Evolutionary conservation across 164 flowering plant genomes (phyloP).

Genomic region (Tetrastigma voinierianum): DNA sequence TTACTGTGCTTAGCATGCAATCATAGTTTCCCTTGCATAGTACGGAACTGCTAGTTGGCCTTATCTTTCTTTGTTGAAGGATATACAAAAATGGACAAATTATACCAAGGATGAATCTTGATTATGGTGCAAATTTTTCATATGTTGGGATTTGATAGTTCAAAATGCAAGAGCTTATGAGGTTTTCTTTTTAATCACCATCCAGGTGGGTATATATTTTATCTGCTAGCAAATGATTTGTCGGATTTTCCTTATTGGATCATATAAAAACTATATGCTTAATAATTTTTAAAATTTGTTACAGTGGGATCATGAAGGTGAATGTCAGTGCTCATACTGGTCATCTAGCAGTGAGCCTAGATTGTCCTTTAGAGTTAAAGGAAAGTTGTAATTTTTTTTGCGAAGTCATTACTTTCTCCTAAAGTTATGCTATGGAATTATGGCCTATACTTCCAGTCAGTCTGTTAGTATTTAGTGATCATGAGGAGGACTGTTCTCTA

Average conservation of each 20-base stretch:
- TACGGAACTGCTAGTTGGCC: background rate
- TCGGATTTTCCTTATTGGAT: too few species aligned
- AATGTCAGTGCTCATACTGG: slow-evolving; percentile 99
- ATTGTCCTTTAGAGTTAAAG: background rate
- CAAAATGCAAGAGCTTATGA: slow-evolving; percentile 94
- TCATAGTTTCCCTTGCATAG: background rate
- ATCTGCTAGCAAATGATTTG: background rate
- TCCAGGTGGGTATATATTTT: slow-evolving; percentile 55
- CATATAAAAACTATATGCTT: too few species aligned
- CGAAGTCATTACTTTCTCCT: background rate
- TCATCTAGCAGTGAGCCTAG: slow-evolving; percentile 63
- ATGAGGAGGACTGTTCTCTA: background rate
- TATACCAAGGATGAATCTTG: slow-evolving; percentile 65
- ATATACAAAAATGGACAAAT: slow-evolving; percentile 71
- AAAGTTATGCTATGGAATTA: background rate
- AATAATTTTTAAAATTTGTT: slow-evolving; percentile 10
- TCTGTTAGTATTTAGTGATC: too few species aligned
- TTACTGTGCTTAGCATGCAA: background rate
- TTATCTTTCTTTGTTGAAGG: slow-evolving; percentile 36
- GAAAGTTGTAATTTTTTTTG: background rate
- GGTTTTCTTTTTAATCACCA: slow-evolving; percentile 93
- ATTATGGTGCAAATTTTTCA: slow-evolving; percentile 93
- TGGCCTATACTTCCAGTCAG: too few species aligned
- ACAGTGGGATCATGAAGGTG: slow-evolving; percentile 99
- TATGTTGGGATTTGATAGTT: slow-evolving; percentile 92